A percentile compares a stretch with the other conserved stretches of the same genome.
Evolutionary conservation across 148 eudicot genomes (phyloP).

Genomic region (Camellia japonica): DNA sequence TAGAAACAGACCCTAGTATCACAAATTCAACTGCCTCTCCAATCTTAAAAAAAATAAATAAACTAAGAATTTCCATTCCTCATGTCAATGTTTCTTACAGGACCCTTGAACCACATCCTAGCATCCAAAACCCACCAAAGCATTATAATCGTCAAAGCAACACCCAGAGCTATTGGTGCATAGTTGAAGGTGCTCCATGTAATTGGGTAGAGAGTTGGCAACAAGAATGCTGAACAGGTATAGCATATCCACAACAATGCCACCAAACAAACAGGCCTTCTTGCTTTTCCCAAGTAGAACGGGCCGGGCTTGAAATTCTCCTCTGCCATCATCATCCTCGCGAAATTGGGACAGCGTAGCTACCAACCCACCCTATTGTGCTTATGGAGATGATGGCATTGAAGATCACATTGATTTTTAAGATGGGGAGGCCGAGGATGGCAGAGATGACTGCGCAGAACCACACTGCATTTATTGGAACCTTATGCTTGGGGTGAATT

Average conservation of each 20-base stretch:
- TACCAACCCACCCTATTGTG: constrained; percentile 72
- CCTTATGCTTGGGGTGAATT: constrained; percentile 63
- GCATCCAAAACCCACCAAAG: constrained; percentile 72
- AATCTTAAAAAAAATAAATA: no score
- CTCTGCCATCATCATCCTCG: constrained; percentile 51
- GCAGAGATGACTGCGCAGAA: constrained; percentile 48
- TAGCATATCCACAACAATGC: constrained; percentile 67
- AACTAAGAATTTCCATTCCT: constrained; percentile 32
- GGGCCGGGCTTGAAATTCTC: constrained; percentile 56
- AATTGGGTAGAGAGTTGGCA: constrained; percentile 55
- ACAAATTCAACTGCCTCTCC: not conserved
- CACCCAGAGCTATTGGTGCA: constrained; percentile 60
- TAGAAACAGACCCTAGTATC: no score
- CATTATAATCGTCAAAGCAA: constrained; percentile 44
- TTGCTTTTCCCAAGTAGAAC: constrained; percentile 54
- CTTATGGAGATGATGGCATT: constrained; percentile 61
- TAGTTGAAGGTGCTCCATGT: constrained; percentile 51
- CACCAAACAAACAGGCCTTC: constrained; percentile 49
- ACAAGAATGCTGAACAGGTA: constrained; percentile 52
- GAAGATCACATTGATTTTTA: constrained; percentile 51
- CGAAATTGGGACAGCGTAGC: constrained; percentile 61
- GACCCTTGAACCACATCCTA: constrained; percentile 67
- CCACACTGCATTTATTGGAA: constrained; percentile 70
- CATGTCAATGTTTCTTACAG: constrained; percentile 55
- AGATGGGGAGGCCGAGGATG: constrained; percentile 57